Percentiles rank a stretch among this genome's conserved stretches.
These are phyloP conservation scores for Ophiostoma pallidulum DNA, from an alignment of 2,329 filamentous ascomycete genomes.

Conservation along the genomic window DNA sequence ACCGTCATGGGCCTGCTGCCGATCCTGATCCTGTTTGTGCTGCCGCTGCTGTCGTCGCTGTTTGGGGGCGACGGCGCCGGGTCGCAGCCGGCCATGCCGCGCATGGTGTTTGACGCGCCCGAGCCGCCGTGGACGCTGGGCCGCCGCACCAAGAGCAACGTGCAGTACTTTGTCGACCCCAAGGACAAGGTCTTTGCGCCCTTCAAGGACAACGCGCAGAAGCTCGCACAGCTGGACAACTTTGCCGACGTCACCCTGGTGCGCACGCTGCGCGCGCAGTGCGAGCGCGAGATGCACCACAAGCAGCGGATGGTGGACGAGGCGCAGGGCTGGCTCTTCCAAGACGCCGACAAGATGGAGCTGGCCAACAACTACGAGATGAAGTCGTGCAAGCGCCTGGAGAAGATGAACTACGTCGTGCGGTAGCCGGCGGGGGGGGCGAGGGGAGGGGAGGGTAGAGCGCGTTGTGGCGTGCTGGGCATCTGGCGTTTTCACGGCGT, in stretches of 20 bases:
- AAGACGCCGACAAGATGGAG: slow-evolving; percentile 70
- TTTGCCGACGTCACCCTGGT: slow-evolving; percentile 68
- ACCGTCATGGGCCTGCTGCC: slow-evolving; percentile 71
- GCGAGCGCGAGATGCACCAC: slow-evolving; percentile 60
- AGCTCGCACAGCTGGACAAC: slow-evolving; percentile 67
- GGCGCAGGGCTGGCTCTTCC: slow-evolving; percentile 80
- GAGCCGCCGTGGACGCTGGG: slow-evolving; percentile 62
- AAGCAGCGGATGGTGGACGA: slow-evolving; percentile 62
- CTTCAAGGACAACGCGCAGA: slow-evolving; percentile 50
- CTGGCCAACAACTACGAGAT: slow-evolving; percentile 48
- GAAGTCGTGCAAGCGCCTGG: slow-evolving; percentile 44
- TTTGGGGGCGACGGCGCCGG: slow-evolving; percentile 50
- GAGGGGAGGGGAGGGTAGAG: not conserved
- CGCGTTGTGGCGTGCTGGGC: not conserved
- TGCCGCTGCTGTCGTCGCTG: slow-evolving; percentile 72
- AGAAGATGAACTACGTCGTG: slow-evolving; percentile 27
- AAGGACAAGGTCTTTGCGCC: slow-evolving; percentile 50
- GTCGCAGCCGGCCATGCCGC: slow-evolving; percentile 48
- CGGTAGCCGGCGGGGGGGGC: not conserved
- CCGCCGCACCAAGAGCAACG: slow-evolving; percentile 59
- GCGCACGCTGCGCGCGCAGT: slow-evolving; percentile 56
- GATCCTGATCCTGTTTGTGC: slow-evolving; percentile 78
- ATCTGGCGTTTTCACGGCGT: not conserved
- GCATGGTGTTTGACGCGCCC: slow-evolving; percentile 66
- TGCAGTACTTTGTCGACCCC: slow-evolving; percentile 82